phyloP scores from a whole-genome alignment of 768 basidiomycete species.

The Strobilomyces dryophilus region DNA sequence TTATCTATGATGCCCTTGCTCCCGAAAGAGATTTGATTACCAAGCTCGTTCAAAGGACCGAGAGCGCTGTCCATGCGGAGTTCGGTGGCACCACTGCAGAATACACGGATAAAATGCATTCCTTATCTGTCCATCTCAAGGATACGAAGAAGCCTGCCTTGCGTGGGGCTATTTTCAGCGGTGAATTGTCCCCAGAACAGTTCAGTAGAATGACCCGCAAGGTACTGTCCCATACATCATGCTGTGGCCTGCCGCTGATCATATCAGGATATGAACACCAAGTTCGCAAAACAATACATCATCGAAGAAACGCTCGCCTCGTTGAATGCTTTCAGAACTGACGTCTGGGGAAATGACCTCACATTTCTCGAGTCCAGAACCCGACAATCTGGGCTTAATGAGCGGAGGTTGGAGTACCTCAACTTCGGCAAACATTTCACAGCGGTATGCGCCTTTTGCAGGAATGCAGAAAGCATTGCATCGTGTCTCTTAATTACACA shows the following conservation, averaged over 20 bases:
- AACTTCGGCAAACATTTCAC: no score
- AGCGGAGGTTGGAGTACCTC: no score
- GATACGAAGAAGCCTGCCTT: constrained; percentile 90
- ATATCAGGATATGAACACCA: constrained; percentile 74
- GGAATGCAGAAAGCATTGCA: no score
- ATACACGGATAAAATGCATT: constrained; percentile 81
- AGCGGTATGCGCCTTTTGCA: no score
- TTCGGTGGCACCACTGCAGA: constrained; percentile 41
- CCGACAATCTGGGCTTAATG: no score
- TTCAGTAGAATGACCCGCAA: constrained; percentile 80
- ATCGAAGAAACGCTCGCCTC: no score
- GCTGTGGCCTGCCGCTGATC: not conserved
- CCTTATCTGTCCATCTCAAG: constrained; percentile 89
- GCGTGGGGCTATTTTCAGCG: constrained; percentile 80
- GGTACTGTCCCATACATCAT: constrained; percentile 35
- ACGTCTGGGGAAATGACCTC: no score
- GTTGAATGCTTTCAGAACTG: no score
- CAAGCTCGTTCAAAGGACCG: constrained; percentile 63
- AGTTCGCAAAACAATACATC: no score
- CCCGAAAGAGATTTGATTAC: constrained; percentile 69
- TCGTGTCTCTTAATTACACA: no score
- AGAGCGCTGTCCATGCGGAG: constrained; percentile 53
- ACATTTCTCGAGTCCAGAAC: no score
- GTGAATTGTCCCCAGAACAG: constrained; percentile 63
- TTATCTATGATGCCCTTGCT: constrained; percentile 90